phyloP scores from a whole-genome alignment of 192 early-diverging fungal species.

The Rhizophagus sp. region DNA sequence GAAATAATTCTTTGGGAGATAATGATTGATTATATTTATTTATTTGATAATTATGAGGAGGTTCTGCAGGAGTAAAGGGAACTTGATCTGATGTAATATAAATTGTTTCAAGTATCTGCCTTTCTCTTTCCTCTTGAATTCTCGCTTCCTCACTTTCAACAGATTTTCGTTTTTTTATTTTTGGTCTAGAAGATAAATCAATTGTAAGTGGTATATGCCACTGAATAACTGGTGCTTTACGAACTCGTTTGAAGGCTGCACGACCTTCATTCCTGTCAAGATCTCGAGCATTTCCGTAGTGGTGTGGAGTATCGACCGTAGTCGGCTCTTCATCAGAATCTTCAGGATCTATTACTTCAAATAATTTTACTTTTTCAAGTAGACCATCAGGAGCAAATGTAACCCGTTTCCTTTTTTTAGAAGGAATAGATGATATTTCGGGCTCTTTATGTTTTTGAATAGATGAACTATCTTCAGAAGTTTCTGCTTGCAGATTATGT shows the following conservation, averaged over 20 bases:
- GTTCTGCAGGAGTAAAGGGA: conserved; percentile 12
- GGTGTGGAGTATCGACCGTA: conserved; percentile 25
- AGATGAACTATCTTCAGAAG: background rate
- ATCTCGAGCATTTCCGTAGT: conserved; percentile 36
- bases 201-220: conserved; percentile 5
- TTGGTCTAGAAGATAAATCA: background rate
- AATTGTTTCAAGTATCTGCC: conserved; percentile 19
- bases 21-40: background rate
- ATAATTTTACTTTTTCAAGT: conserved; percentile 23
- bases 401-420: conserved; percentile 27
- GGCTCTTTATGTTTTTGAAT: background rate
- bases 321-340: background rate
- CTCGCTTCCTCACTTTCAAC: conserved; percentile 19
- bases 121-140: conserved; percentile 13
- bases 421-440: background rate
- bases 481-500: background rate
- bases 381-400: conserved; percentile 25
- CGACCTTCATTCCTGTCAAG: conserved; percentile 32
- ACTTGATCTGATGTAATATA: conserved; percentile 20
- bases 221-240: conserved; percentile 18
- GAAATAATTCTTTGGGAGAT: background rate
- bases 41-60: background rate
- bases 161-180: background rate
- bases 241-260: conserved; percentile 28
- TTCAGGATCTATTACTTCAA: conserved; percentile 27